Evolutionary conservation across 2,329 filamentous ascomycete genomes (phyloP).

Genomic region (Alternaria angustiovoidea): DNA sequence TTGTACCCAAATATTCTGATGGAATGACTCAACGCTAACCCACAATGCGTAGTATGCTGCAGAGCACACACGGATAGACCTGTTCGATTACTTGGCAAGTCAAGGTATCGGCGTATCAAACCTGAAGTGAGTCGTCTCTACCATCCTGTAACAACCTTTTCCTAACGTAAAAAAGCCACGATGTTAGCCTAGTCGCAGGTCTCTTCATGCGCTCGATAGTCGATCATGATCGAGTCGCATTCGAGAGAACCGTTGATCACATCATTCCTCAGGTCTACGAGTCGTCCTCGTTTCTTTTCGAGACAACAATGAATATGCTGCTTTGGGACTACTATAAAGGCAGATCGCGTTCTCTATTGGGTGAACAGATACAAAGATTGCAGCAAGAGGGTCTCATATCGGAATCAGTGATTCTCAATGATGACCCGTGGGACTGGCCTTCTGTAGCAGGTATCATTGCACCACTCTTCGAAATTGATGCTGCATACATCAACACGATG

Average conservation of each 20-base stretch:
- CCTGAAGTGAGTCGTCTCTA: constrained; percentile 11
- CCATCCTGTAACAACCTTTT: not conserved
- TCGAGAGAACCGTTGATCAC: constrained; percentile 8
- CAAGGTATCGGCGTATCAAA: constrained; percentile 20
- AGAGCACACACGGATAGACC: constrained; percentile 1
- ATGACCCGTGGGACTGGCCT: constrained; percentile 8
- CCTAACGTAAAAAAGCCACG: not conserved
- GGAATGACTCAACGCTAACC: not conserved
- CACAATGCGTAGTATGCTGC: constrained; percentile 10
- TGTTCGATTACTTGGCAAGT: constrained; percentile 21
- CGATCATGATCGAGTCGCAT: not conserved
- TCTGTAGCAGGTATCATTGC: constrained; percentile 2
- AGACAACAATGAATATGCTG: constrained; percentile 12
- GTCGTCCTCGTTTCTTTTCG: constrained; percentile 9
- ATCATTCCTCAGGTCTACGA: constrained; percentile 5
- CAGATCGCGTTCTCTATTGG: constrained; percentile 2
- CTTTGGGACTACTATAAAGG: constrained; percentile 13
- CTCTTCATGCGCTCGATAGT: constrained; percentile 7
- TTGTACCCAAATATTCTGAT: not conserved
- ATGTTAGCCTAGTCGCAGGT: constrained; percentile 10
- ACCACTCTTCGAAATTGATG: constrained; percentile 3
- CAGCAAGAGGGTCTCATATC: constrained; percentile 6
- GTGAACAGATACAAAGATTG: constrained; percentile 1
- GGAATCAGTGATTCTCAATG: not conserved
- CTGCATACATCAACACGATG: constrained; percentile 4